Base-by-base conservation (phyloP, 345 rosid genomes). In the Salix suchowensis region DNA sequence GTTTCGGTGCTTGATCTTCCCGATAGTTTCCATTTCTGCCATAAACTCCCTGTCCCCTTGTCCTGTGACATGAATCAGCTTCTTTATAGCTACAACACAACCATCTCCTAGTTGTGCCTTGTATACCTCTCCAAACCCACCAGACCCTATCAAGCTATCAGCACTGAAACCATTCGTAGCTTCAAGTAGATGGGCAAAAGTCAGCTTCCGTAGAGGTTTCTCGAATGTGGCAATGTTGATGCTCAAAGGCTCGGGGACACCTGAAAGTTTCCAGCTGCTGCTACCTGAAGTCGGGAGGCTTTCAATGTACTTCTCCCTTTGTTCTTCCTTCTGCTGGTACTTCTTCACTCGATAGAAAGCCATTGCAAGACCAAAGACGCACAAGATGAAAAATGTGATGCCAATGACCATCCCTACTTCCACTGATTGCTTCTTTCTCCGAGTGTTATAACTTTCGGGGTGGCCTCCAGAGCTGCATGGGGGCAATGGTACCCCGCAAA, bases 21-120 rank as follows among this genome's bases (percentile, higher is more conserved):
- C 99, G 21, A 95, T 93, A 19, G 99, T 96, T 77, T 93, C 99
- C 99, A 93, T 96, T 84, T 96, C 99, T 5, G 99, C 99, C 97
- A 91, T 89, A 85, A 96, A 96, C 78, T 96, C 99, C 71, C 99
- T 90, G 82, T 96, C 98, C 11, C 99, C 99, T 83, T 96, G 99
- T 46, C 97, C 95, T 30, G 97, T 91, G 34, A 91, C 82, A 62
- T 89, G 93, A 67, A 91, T 90, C 70, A 95, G 87, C 82, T 95
- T 95, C 89, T 95, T 95, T 81, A 95, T 91, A 14, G 98, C 98
- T 69, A 95, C 98, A 40, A 84, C 75, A 46, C 87, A 82, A 10
- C 97, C 97, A 5, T 93, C 97, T 78, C 64, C 83, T 72, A 95
- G 87, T 58, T 91, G 86, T 52, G 98, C 98, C 85, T 91, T 95